A percentile compares a stretch with the other conserved stretches of the same genome.
These are phyloP conservation scores for Trichoderma arundinaceum DNA, from an alignment of 2,329 filamentous ascomycete genomes.

Conservation along the genomic window DNA sequence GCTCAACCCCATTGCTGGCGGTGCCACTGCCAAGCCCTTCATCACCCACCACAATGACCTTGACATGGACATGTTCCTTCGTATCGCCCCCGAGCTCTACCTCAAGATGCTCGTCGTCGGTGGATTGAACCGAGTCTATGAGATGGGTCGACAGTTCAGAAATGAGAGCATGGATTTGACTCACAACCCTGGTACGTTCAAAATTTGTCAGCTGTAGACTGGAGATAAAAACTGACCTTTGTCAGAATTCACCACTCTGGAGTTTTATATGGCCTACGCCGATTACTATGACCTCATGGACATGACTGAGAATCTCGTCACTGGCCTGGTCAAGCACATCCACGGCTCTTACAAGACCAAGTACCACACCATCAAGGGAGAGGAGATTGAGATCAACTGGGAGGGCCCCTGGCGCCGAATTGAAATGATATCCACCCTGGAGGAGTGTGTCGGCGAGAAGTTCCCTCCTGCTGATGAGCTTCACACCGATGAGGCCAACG, in stretches of 20 bases:
- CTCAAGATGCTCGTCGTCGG: conserved; percentile 97
- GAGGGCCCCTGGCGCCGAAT: conserved; percentile 89
- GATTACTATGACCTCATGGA: conserved; percentile 84
- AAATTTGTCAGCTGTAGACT: rapidly evolving
- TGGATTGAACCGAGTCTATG: conserved; percentile 92
- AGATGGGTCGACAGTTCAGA: conserved; percentile 92
- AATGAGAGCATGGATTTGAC: conserved; percentile 79
- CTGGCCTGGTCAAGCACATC: conserved; percentile 84
- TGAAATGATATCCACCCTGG: conserved; percentile 87
- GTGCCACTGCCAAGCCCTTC: conserved; percentile 92
- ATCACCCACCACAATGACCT: conserved; percentile 95
- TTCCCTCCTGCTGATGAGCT: conserved; percentile 90
- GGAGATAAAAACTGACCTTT: conserved; percentile 22
- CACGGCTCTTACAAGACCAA: conserved; percentile 84
- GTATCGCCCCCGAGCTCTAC: conserved; percentile 92
- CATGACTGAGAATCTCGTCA: conserved; percentile 91
- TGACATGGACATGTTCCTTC: conserved; percentile 92
- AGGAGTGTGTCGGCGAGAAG: conserved; percentile 88
- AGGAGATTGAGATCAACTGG: conserved; percentile 94
- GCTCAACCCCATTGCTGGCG: conserved; percentile 94
- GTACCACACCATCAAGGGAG: conserved; percentile 85
- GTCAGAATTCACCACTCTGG: conserved; percentile 91
- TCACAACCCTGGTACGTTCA: conserved; percentile 71
- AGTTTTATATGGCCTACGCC: conserved; percentile 95
- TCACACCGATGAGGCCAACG: conserved; percentile 86